These are phyloP conservation scores for Schizosaccharomyces octosporus DNA, from an alignment of 805 yeast genomes.

Conservation along the genomic window DNA sequence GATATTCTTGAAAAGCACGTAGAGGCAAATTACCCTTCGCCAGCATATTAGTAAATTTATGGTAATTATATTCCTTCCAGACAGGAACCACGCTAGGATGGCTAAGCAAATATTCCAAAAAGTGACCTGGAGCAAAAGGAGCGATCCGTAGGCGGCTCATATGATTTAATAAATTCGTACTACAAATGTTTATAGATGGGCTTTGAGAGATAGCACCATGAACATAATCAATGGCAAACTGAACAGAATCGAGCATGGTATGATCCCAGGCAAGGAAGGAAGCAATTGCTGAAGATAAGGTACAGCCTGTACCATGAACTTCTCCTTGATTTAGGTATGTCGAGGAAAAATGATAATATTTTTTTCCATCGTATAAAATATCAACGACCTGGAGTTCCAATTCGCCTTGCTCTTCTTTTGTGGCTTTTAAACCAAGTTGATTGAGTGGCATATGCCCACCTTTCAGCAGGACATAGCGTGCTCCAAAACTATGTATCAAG, in stretches of 20 bases:
- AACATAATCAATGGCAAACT: slow-evolving; percentile 36
- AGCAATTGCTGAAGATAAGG: slow-evolving; percentile 44
- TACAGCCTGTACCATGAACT: slow-evolving; percentile 83
- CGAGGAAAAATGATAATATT: slow-evolving; percentile 24
- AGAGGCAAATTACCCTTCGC: slow-evolving; percentile 28
- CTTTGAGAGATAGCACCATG: slow-evolving; percentile 35
- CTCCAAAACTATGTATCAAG: slow-evolving; percentile 17
- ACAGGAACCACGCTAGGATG: slow-evolving; percentile 30
- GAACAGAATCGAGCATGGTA: slow-evolving; percentile 25
- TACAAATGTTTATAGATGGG: slow-evolving; percentile 21
- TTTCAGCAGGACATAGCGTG: slow-evolving; percentile 37
- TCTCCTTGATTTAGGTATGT: slow-evolving; percentile 22
- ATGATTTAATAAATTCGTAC: slow-evolving; percentile 63
- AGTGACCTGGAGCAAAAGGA: slow-evolving; percentile 16
- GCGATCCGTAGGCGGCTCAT: slow-evolving; percentile 15
- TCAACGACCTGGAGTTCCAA: slow-evolving; percentile 19
- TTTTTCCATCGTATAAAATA: slow-evolving; percentile 24
- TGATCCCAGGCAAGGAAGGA: slow-evolving; percentile 41
- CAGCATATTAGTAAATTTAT: slow-evolving; percentile 32
- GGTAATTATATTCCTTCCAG: slow-evolving; percentile 38
- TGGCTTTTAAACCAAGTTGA: slow-evolving; percentile 3
- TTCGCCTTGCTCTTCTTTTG: slow-evolving; percentile 3
- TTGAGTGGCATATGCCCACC: slow-evolving; percentile 46
- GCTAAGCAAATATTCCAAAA: slow-evolving; percentile 25
- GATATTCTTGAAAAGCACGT: slow-evolving; percentile 26